A percentile compares a stretch with the other conserved stretches of the same genome.
Conservation (phyloP, 352 stramenopile species). For the Peronospora farinosa region DNA sequence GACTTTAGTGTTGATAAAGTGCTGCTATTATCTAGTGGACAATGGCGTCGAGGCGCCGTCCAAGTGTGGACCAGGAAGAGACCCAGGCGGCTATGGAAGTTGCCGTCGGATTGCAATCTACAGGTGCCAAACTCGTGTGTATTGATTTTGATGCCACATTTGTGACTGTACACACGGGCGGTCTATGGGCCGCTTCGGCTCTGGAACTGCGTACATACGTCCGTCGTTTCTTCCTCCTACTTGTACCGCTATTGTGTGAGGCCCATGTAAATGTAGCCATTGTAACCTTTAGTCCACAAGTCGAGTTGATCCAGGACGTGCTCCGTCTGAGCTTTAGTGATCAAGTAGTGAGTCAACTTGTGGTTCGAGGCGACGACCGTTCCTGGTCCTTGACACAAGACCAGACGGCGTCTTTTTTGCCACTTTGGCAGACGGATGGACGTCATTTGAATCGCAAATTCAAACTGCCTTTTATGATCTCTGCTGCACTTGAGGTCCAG, state of each 20-base stretch:
- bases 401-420: conserved; percentile 44
- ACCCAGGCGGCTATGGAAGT: conserved; percentile 36
- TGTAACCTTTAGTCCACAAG: conserved; percentile 78
- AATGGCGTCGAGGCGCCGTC: conserved; percentile 22
- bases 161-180: conserved; percentile 67
- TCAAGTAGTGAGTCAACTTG: conserved; percentile 33
- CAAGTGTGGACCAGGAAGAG: conserved; percentile 23
- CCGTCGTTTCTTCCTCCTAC: conserved; percentile 52
- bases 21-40: not conserved
- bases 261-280: conserved; percentile 51
- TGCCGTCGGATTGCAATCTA: conserved; percentile 29
- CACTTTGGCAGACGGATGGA: conserved; percentile 46
- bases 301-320: conserved; percentile 55
- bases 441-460: conserved; percentile 56
- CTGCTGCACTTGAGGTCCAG: conserved; percentile 45
- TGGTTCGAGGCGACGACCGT: conserved; percentile 57
- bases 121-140: conserved; percentile 58
- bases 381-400: conserved; percentile 49
- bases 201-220: conserved; percentile 42
- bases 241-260: conserved; percentile 47
- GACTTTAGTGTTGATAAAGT: conserved; percentile 13
- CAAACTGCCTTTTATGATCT: conserved; percentile 76
- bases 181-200: conserved; percentile 42
- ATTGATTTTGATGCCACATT: conserved; percentile 85
- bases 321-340: conserved; percentile 43